Base-by-base conservation (phyloP, 1,284 basidiomycete genomes). In the Heliocybe sulcata region DNA sequence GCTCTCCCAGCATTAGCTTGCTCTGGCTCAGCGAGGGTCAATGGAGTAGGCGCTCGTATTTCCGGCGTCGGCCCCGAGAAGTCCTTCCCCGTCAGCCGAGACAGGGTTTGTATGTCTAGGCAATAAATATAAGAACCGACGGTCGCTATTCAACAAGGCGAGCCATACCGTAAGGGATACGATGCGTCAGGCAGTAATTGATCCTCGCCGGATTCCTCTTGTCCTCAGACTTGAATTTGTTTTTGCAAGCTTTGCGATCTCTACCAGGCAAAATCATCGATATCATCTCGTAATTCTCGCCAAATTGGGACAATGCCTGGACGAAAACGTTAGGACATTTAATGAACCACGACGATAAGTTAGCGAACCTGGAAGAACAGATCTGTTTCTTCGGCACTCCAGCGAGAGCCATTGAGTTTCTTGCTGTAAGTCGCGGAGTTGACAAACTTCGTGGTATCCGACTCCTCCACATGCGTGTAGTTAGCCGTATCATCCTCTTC, bases 271-370 rank as follows among this genome's bases (percentile, higher is more conserved):
- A 78, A 10, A 94, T 77, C 58, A 86, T 85, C 1, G 92, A 88
- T 55, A 95, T 93, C 56, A 95, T 81, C 66, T 95, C 92, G 64
- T 94, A 95, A 61, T 95, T 94, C 65, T 93, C 91, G 33, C 92
- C 92, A 65, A 93, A 94, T 65, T 93, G 90, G 2, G 84, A 79
- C 31, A 95, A 71, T 11, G 90, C 91, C 90, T 94, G 61, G 12
- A 35, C 33, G 49, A 54, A 25, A n/a, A 25, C 47, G 49, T 50
- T 12, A 16, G 3, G 25, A 12, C 26, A 23, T n/a, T 53, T 57
- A 51, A 51, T 52, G n/a, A 55, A 52, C 14, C n/a, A 42, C 35
- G 38, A 52, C 42, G 35, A 52, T 16, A 38, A 19, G 31, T 33
- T n/a, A 51, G 25, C 52, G 42, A 61, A 92, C 92, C 56, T 89